phyloP scores from a whole-genome alignment of 2,329 filamentous ascomycete species.

The Aspergillus amoenus region DNA sequence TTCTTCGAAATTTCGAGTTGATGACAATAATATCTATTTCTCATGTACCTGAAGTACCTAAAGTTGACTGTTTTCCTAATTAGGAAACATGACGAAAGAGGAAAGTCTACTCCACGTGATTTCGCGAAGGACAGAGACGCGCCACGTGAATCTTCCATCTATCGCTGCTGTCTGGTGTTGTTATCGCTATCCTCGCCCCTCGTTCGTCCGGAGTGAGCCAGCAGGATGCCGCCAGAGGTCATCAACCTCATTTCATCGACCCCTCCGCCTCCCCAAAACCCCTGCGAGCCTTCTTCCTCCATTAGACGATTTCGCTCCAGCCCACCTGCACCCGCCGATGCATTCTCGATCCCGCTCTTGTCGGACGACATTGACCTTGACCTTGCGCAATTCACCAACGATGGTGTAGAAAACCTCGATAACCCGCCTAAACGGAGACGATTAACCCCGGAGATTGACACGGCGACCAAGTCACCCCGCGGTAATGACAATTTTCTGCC shows the following conservation, averaged over 20 bases:
- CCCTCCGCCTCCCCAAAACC: constrained; percentile 23
- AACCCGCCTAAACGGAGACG: constrained; percentile 33
- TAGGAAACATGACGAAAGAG: neutral
- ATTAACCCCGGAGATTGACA: constrained; percentile 23
- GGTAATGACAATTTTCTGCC: constrained; percentile 1
- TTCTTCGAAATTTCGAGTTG: no score
- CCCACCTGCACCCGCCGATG: constrained; percentile 7
- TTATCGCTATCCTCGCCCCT: neutral
- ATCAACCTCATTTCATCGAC: constrained; percentile 41
- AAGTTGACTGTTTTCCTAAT: neutral
- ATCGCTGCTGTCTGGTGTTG: neutral
- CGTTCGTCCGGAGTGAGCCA: neutral
- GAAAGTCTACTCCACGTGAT: neutral
- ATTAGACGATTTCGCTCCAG: constrained; percentile 13
- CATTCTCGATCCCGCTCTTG: constrained; percentile 15
- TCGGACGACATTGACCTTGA: constrained; percentile 31
- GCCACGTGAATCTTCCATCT: neutral
- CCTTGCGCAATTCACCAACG: constrained; percentile 25
- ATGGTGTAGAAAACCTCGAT: constrained; percentile 20
- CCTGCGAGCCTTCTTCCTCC: constrained; percentile 16
- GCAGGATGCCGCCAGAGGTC: constrained; percentile 40
- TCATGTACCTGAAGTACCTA: no score
- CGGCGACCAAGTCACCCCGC: neutral
- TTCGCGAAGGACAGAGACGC: neutral
- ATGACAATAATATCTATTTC: no score